A percentile compares a stretch with the other conserved stretches of the same genome.
phyloP scores from a whole-genome alignment of 805 yeast species.

The Barnettozyma sucrosica region DNA sequence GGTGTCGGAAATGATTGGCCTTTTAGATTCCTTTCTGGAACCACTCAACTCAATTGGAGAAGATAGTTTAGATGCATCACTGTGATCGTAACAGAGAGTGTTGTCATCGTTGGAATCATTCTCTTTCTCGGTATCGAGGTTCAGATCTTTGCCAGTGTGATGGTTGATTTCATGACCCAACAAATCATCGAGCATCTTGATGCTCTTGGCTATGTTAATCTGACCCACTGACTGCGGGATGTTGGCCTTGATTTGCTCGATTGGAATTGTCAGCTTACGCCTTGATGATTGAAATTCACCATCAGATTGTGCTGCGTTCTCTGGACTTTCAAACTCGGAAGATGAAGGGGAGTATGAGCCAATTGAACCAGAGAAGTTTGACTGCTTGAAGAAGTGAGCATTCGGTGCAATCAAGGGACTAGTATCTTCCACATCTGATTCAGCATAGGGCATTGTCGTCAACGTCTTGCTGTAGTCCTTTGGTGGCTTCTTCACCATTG shows the following conservation, averaged over 20 bases:
- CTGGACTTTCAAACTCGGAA: slow-evolving; percentile 39
- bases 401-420: slow-evolving; percentile 24
- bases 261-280: slow-evolving; percentile 14
- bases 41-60: slow-evolving; percentile 20
- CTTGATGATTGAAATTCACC: slow-evolving; percentile 5
- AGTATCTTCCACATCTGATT: slow-evolving; percentile 19
- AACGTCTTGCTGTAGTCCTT: not conserved
- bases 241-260: slow-evolving; percentile 19
- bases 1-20: not conserved
- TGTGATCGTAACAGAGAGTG: slow-evolving; percentile 13
- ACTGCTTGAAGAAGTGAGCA: slow-evolving; percentile 25
- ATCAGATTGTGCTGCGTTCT: slow-evolving; percentile 16
- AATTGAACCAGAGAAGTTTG: slow-evolving; percentile 33
- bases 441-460: slow-evolving; percentile 5
- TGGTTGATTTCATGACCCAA: slow-evolving; percentile 22
- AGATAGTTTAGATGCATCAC: slow-evolving; percentile 13
- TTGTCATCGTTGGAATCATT: slow-evolving; percentile 8
- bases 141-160: slow-evolving; percentile 10
- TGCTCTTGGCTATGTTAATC: slow-evolving; percentile 35
- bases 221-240: slow-evolving; percentile 37
- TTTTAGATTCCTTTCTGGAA: not conserved
- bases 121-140: slow-evolving; percentile 9
- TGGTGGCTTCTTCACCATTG: slow-evolving; percentile 14
- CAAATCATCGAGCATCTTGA: slow-evolving; percentile 30
- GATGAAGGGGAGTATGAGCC: slow-evolving; percentile 44